phyloP scores from a whole-genome alignment of 2,329 filamentous ascomycete genomes.

The Cladophialophora exuberans region DNA sequence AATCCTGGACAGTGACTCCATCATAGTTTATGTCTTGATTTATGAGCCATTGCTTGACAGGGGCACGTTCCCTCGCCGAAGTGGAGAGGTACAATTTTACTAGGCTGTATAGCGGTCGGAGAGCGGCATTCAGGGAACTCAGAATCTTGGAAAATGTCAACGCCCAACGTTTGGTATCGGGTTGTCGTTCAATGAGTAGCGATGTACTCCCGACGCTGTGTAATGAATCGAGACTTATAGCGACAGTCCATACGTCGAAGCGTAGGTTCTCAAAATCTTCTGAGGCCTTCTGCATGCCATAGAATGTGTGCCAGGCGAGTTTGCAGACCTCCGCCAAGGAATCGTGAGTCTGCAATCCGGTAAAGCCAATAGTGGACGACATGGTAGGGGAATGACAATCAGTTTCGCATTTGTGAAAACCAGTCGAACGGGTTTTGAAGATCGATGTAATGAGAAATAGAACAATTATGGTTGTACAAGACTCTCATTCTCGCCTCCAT shows the following conservation, averaged over 20 bases:
- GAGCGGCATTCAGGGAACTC: constrained; percentile 20
- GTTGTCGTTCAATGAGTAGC: constrained; percentile 28
- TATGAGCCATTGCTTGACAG: constrained; percentile 25
- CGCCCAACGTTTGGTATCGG: constrained; percentile 25
- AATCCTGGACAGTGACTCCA: constrained; percentile 29
- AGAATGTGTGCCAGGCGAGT: constrained; percentile 30
- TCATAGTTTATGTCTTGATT: constrained; percentile 23
- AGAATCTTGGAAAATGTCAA: constrained; percentile 30
- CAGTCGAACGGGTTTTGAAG: constrained; percentile 8
- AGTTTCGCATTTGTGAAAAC: not conserved
- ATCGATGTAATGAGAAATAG: not conserved
- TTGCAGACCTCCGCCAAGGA: constrained; percentile 29
- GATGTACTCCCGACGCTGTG: constrained; percentile 29
- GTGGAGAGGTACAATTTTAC: constrained; percentile 26
- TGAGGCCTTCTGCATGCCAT: constrained; percentile 30
- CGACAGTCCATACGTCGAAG: constrained; percentile 30
- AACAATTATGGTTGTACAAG: not conserved
- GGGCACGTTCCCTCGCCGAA: constrained; percentile 19
- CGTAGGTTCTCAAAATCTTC: constrained; percentile 31
- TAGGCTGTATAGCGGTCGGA: constrained; percentile 26
- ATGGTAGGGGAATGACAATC: constrained; percentile 6
- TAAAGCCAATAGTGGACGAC: constrained; percentile 23
- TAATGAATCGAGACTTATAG: constrained; percentile 28
- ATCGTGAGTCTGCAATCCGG: constrained; percentile 5
- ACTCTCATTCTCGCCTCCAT: not conserved